Evolutionary conservation across 2,329 filamentous ascomycete species (phyloP).

Genomic region (Sclerotinia borealis): DNA sequence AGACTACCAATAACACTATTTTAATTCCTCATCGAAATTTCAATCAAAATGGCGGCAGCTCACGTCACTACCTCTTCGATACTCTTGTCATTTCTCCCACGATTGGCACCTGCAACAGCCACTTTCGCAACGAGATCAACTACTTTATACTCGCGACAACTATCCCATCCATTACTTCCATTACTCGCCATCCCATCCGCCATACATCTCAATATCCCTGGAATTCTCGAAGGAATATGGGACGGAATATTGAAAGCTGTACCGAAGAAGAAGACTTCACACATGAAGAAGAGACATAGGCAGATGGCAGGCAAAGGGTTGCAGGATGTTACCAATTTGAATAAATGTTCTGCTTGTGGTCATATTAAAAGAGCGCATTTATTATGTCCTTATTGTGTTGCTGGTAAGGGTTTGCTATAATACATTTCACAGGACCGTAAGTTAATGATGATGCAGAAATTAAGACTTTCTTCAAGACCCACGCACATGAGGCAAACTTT

Average conservation of each 20-base stretch:
- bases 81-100: constrained; percentile 49
- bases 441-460: constrained; percentile 28
- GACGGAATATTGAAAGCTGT: constrained; percentile 87
- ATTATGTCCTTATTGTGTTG: constrained; percentile 80
- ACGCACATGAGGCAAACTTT: constrained; percentile 6
- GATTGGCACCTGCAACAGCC: constrained; percentile 40
- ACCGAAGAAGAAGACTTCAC: constrained; percentile 97
- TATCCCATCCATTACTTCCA: constrained; percentile 44
- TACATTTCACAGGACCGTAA: neutral
- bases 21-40: neutral
- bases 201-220: constrained; percentile 56
- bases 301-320: constrained; percentile 94
- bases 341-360: constrained; percentile 85
- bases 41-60: constrained; percentile 40
- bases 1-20: neutral
- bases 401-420: constrained; percentile 51
- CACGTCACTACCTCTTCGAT: constrained; percentile 37
- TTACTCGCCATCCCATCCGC: constrained; percentile 53
- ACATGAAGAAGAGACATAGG: constrained; percentile 88
- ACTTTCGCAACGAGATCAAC: constrained; percentile 40
- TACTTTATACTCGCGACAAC: constrained; percentile 40
- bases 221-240: constrained; percentile 78
- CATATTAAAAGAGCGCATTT: constrained; percentile 82
- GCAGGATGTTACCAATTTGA: constrained; percentile 81
- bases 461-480: constrained; percentile 24